Conservation (phyloP, 2,329 filamentous ascomycete species). For the Saccharata proteae region DNA sequence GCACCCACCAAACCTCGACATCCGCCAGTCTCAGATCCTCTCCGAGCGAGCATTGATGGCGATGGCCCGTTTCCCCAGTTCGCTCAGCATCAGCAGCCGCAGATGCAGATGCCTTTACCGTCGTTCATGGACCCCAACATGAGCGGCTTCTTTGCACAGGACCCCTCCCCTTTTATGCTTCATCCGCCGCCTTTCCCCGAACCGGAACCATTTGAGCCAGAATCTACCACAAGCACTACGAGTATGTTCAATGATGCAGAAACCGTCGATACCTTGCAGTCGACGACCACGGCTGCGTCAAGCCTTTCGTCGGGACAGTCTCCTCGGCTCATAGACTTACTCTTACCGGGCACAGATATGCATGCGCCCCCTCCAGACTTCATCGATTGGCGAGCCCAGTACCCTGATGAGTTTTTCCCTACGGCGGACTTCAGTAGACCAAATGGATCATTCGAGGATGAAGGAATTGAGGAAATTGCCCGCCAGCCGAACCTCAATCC, state of each 20-base stretch:
- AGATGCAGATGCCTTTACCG: not conserved
- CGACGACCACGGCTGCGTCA: conserved; percentile 20
- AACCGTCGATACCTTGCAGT: conserved; percentile 15
- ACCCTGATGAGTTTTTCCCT: conserved; percentile 21
- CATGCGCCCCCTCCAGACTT: conserved; percentile 29
- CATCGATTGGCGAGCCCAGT: conserved; percentile 20
- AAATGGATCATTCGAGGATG: conserved; percentile 26
- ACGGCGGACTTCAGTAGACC: conserved; percentile 17
- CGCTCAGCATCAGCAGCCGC: conserved; percentile 1
- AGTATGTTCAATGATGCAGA: conserved; percentile 26
- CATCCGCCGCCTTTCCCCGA: conserved; percentile 17
- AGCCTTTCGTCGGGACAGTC: conserved; percentile 33
- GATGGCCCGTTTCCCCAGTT: conserved; percentile 3
- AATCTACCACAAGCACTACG: conserved; percentile 21
- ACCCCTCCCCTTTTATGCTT: conserved; percentile 14
- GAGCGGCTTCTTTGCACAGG: conserved; percentile 5
- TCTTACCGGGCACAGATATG: conserved; percentile 37
- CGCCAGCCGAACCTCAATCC: conserved; percentile 24
- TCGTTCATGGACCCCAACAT: conserved; percentile 9
- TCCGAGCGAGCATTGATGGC: conserved; percentile 2
- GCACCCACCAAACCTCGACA: conserved; percentile 4
- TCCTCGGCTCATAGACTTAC: conserved; percentile 35
- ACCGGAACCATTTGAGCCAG: conserved; percentile 21
- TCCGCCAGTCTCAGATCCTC: conserved; percentile 4
- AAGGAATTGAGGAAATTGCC: conserved; percentile 45